Conservation (phyloP, 306 rosid species). For the Potentilla sterilis region DNA sequence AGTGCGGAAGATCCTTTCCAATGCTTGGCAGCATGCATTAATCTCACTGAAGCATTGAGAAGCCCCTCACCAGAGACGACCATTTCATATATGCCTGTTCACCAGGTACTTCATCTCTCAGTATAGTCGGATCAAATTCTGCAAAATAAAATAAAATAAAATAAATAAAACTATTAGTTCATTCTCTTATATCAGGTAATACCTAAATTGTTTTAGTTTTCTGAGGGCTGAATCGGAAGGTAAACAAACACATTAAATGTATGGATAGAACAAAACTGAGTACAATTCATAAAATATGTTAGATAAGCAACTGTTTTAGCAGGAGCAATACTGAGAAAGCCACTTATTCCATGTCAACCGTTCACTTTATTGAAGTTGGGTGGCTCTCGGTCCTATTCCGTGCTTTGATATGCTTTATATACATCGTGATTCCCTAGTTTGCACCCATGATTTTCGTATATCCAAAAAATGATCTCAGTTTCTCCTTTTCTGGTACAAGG, state of each 20-base stretch:
- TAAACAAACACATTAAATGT: neutral
- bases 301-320: neutral
- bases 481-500: slow-evolving; percentile 49
- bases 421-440: neutral
- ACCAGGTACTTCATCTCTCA: slow-evolving; percentile 59
- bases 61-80: slow-evolving; percentile 82
- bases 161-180: too few relatives aligned
- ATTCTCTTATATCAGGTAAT: neutral
- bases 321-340: neutral
- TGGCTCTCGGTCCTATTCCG: slow-evolving; percentile 5
- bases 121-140: neutral
- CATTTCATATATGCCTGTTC: slow-evolving; percentile 81
- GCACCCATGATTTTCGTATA: slow-evolving; percentile 5
- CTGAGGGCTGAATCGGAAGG: neutral
- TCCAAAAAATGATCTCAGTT: slow-evolving; percentile 15
- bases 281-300: neutral
- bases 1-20: slow-evolving; percentile 98
- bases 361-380: slow-evolving; percentile 26
- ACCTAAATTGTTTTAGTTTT: slow-evolving; percentile 1
- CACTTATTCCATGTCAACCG: neutral
- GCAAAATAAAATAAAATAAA: too few relatives aligned
- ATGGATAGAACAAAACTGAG: neutral
- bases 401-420: slow-evolving; percentile 10
- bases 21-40: slow-evolving; percentile 83
- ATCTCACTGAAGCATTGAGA: slow-evolving; percentile 85